Conservation (phyloP, 108 stramenopile genomes). For the Phaeodactylum tricornutum region DNA sequence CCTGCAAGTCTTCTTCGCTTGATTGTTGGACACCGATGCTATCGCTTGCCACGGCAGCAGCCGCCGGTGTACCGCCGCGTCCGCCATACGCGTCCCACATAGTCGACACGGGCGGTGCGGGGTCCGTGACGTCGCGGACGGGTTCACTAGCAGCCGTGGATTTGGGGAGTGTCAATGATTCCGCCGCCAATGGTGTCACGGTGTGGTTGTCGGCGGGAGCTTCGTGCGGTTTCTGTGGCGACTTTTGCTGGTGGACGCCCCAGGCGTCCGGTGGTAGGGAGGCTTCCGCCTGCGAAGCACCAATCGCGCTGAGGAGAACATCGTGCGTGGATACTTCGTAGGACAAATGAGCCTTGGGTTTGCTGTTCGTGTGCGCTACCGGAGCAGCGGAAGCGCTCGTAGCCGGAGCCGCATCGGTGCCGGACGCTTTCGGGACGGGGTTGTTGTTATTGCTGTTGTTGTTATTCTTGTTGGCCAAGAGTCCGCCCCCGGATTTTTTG, state of each 20-base stretch:
- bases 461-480: slow-evolving; percentile 23
- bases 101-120: background rate
- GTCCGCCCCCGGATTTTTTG: slow-evolving; percentile 38
- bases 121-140: slow-evolving; percentile 1
- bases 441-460: too few relatives aligned
- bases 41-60: background rate
- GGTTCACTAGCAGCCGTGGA: too few relatives aligned
- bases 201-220: background rate
- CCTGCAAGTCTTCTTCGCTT: slow-evolving; percentile 25
- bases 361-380: slow-evolving; percentile 10
- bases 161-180: too few relatives aligned
- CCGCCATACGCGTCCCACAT: slow-evolving; percentile 48
- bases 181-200: background rate
- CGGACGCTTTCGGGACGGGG: too few relatives aligned
- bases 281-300: slow-evolving; percentile 20
- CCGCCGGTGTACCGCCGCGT: slow-evolving; percentile 11
- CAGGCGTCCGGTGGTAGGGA: slow-evolving; percentile 37
- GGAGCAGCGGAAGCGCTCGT: slow-evolving; percentile 9
- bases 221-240: slow-evolving; percentile 1
- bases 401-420: slow-evolving; percentile 17
- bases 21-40: too few relatives aligned
- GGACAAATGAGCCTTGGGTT: too few relatives aligned
- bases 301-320: slow-evolving; percentile 31
- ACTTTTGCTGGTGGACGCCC: slow-evolving; percentile 27
- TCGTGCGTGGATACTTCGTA: slow-evolving; percentile 33